A percentile compares a stretch with the other conserved stretches of the same genome.
Conservation (phyloP, 441 rosid species). For the Rhodomyrtus psidioides region DNA sequence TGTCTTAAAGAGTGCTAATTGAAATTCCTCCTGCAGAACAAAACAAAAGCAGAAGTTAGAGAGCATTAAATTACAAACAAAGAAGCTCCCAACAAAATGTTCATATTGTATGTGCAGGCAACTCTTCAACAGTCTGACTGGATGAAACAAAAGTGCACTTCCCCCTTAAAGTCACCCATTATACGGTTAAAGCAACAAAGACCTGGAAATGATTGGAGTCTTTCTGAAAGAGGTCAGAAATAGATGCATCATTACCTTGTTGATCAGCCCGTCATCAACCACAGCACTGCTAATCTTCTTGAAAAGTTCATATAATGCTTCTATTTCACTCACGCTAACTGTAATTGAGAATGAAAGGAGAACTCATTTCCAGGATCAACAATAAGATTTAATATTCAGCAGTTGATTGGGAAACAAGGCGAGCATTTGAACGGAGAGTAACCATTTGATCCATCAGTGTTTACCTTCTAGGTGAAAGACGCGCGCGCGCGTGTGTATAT, state of each 20-base stretch:
- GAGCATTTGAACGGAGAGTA: neutral
- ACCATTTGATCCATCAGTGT: neutral
- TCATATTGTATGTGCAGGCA: neutral
- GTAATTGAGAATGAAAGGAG: slow-evolving; percentile 20
- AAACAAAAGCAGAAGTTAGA: neutral
- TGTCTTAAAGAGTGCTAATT: slow-evolving; percentile 87
- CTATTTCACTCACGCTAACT: slow-evolving; percentile 97
- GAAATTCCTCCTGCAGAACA: slow-evolving; percentile 78
- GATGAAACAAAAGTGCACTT: neutral
- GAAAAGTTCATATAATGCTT: slow-evolving; percentile 93
- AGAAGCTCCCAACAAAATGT: neutral
- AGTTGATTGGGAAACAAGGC: neutral
- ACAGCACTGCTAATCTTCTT: slow-evolving; percentile 99
- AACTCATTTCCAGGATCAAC: neutral
- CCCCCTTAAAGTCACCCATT: neutral
- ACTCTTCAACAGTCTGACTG: too few relatives aligned
- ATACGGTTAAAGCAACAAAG: neutral
- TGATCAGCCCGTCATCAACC: slow-evolving; percentile 89
- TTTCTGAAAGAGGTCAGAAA: neutral
- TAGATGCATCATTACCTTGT: slow-evolving; percentile 44
- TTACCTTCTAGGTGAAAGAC: neutral
- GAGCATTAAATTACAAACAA: neutral
- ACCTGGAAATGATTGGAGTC: neutral
- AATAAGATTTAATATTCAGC: neutral
- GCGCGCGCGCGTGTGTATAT: too few relatives aligned